Percentiles rank a stretch among this genome's conserved stretches.
phyloP scores from a whole-genome alignment of 495 filamentous ascomycete species.

The Xanthoparmelia taractica region DNA sequence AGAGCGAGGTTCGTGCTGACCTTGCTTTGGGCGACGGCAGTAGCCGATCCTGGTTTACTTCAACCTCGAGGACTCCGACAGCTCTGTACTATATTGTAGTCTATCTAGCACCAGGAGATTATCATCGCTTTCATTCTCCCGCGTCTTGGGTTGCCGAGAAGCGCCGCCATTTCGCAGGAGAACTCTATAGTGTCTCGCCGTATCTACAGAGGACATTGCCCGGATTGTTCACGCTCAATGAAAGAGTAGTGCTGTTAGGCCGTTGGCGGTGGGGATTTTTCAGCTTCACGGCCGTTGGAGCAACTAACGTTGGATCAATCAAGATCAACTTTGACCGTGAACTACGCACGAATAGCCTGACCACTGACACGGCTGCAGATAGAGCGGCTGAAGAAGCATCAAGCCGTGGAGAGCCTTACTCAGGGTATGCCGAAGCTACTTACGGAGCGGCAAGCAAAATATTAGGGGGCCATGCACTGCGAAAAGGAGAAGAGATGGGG shows the following conservation, averaged over 20 bases:
- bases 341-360: conserved; percentile 82
- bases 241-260: conserved; percentile 87
- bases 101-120: conserved; percentile 97
- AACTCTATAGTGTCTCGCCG: conserved; percentile 89
- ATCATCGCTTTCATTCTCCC: conserved; percentile 96
- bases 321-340: conserved; percentile 96
- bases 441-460: conserved; percentile 71
- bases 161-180: conserved; percentile 90
- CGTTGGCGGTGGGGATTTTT: conserved; percentile 98
- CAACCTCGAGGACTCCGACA: conserved; percentile 49
- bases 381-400: conserved; percentile 69
- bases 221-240: conserved; percentile 91
- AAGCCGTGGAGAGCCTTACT: conserved; percentile 67
- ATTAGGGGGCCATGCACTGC: conserved; percentile 73
- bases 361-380: conserved; percentile 83
- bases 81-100: conserved; percentile 91
- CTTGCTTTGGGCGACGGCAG: conserved; percentile 60
- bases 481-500: conserved; percentile 92
- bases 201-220: conserved; percentile 88
- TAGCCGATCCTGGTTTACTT: conserved; percentile 63
- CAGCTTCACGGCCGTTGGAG: conserved; percentile 88
- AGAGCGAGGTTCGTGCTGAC: conserved; percentile 75
- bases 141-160: conserved; percentile 88
- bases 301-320: conserved; percentile 98
- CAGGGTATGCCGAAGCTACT: conserved; percentile 82